Evolutionary conservation across 305 asterid genomes (phyloP).

Genomic region (Fraxinus greggii): DNA sequence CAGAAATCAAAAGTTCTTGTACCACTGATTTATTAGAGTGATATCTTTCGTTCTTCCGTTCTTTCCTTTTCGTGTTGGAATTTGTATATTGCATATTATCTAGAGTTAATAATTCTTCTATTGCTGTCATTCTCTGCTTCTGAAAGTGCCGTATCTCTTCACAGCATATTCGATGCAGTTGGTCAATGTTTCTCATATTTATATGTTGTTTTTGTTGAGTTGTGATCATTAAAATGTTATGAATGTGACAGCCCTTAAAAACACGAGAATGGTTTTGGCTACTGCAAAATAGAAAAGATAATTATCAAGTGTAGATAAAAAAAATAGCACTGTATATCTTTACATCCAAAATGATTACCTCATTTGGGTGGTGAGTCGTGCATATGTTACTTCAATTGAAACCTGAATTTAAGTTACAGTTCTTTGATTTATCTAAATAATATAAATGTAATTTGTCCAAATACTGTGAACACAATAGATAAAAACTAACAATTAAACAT

Average conservation of each 20-base stretch:
- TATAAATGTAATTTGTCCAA: neutral
- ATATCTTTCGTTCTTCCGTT: neutral
- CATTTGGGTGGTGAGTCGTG: neutral
- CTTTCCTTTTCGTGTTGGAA: neutral
- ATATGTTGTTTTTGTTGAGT: neutral
- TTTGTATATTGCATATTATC: neutral
- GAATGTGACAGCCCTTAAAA: neutral
- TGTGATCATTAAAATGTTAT: neutral
- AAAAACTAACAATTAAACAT: neutral
- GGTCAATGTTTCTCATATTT: neutral
- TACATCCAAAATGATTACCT: neutral
- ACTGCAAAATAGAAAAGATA: neutral
- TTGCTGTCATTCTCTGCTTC: neutral
- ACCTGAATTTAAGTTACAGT: too few relatives aligned
- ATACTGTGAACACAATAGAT: neutral
- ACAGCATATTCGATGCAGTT: conserved; percentile 1
- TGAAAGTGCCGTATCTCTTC: neutral
- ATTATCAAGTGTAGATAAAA: neutral
- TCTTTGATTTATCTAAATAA: too few relatives aligned
- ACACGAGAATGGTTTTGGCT: neutral
- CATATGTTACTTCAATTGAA: neutral
- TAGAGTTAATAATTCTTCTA: conserved; percentile 4
- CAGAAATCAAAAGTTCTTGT: neutral
- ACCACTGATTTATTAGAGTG: neutral
- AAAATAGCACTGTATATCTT: neutral